A percentile compares a stretch with the other conserved stretches of the same genome.
Evolutionary conservation across 768 basidiomycete species (phyloP).

Genomic region (Auriculariales sp.): DNA sequence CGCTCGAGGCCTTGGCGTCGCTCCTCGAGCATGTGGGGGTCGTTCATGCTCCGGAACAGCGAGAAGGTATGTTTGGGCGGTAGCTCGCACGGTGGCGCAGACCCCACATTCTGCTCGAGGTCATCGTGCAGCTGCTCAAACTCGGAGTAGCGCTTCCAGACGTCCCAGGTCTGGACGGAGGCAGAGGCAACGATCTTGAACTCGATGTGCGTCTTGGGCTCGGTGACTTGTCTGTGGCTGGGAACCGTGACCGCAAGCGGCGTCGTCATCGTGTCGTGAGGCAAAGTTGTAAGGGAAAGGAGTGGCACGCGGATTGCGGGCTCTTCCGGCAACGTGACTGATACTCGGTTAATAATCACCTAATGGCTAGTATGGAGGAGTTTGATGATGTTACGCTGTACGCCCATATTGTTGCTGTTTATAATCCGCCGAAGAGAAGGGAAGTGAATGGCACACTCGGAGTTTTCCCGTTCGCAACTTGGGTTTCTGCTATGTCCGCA

Average conservation of each 20-base stretch:
- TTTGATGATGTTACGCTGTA: too few relatives aligned
- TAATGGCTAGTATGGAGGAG: too few relatives aligned
- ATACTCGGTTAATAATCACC: too few relatives aligned
- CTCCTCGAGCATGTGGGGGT: constrained; percentile 53
- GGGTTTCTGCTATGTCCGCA: constrained; percentile 42
- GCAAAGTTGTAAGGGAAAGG: neutral
- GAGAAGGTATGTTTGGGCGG: constrained; percentile 76
- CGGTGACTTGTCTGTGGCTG: constrained; percentile 47
- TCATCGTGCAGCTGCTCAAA: constrained; percentile 79
- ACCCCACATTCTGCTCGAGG: constrained; percentile 62
- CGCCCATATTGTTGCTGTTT: too few relatives aligned
- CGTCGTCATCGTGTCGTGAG: constrained; percentile 41
- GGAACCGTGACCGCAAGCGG: constrained; percentile 66
- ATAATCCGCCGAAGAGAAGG: too few relatives aligned
- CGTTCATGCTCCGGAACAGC: constrained; percentile 44
- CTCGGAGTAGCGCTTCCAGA: constrained; percentile 91
- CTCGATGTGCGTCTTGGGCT: constrained; percentile 67
- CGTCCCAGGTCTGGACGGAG: constrained; percentile 82
- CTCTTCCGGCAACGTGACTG: too few relatives aligned
- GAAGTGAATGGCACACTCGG: too few relatives aligned
- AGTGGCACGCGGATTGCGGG: too few relatives aligned
- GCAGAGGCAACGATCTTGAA: constrained; percentile 78
- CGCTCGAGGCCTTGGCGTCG: constrained; percentile 61
- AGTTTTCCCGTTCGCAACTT: too few relatives aligned
- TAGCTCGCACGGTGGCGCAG: constrained; percentile 63